Evolutionary conservation across 1,139 yeast species (phyloP), one percentile per base, ranked within the genome.

Genomic region (Saccharomycopsis crataegensis): DNA sequence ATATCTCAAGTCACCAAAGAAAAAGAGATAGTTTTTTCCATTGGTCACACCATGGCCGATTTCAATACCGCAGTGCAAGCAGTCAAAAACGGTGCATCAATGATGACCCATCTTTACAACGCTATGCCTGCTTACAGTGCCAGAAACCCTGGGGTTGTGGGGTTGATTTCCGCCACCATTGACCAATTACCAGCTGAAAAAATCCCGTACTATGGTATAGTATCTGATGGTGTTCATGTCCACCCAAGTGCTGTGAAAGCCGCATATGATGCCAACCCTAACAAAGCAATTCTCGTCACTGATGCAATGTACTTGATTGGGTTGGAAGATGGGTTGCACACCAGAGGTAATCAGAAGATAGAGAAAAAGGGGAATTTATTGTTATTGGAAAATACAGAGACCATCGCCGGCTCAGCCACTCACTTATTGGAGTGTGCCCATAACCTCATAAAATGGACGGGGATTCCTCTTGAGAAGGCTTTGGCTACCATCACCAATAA

Each of bases 81-180:
- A 0, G 69, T 80, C 36, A 67, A 70, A 22, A 64, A 71, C 17
- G 86, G 86, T 34, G 82, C 83, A 28, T 65, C 76, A 34, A 79
- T 80, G 84, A 70, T 81, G 51, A 81, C 86, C 6, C 86, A 81
- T 62, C 71, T 81, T 58, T 81, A 78, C 66, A 81, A 81, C 61
- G 86, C 86, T 60, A 81, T 81, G 86, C 82, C 83, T 2, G 83
- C 78, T 62, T 83, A 82, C 1, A 85, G 79, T 61, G 85, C 80
- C 61, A 70, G 86, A 61, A 78, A 79, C 51, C 80, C 79, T 8
- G 85, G 86, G 12, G 76, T 80, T 16, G 72, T 79, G 40, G 86
- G 86, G 4, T 69, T 80, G 47, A 71, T 80, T 38, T 75, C 76
- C 33, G 69, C 53, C 60, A 70, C 49, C 59, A 64, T 42, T 52